A percentile compares a stretch with the other conserved stretches of the same genome.
phyloP scores from a whole-genome alignment of 2,329 filamentous ascomycete genomes.

The Taxawa tesnikishii region DNA sequence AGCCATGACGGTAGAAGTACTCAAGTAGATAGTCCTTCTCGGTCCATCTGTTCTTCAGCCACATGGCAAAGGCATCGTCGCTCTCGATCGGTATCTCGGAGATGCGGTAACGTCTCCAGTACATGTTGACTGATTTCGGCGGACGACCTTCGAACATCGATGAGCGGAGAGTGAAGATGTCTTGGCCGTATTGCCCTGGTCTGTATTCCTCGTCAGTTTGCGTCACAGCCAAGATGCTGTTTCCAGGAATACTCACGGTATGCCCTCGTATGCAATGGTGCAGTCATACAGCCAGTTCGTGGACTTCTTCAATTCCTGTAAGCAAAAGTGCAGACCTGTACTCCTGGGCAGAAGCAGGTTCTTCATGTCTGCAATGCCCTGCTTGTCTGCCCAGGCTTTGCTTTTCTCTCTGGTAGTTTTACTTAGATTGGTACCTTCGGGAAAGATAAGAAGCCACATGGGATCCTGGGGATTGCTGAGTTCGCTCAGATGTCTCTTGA shows the following conservation, averaged over 20 bases:
- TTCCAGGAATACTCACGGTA: slow-evolving; percentile 66
- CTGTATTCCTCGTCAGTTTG: slow-evolving; percentile 15
- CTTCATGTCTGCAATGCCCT: slow-evolving; percentile 51
- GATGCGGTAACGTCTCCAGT: slow-evolving; percentile 76
- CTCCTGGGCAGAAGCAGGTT: slow-evolving; percentile 65
- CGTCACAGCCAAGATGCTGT: background rate
- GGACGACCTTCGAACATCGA: slow-evolving; percentile 77
- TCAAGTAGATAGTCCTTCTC: slow-evolving; percentile 82
- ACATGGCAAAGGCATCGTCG: slow-evolving; percentile 58
- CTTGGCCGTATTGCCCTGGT: slow-evolving; percentile 58
- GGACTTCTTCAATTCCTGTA: slow-evolving; percentile 58
- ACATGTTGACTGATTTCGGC: slow-evolving; percentile 84
- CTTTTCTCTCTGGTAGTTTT: slow-evolving; percentile 56
- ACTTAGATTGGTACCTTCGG: slow-evolving; percentile 75
- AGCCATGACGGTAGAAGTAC: slow-evolving; percentile 57
- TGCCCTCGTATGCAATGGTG: slow-evolving; percentile 83
- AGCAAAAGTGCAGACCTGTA: slow-evolving; percentile 64
- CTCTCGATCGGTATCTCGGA: slow-evolving; percentile 69
- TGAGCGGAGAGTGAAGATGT: slow-evolving; percentile 69
- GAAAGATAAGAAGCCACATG: slow-evolving; percentile 82
- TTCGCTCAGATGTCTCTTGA: slow-evolving; percentile 58
- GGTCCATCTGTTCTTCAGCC: slow-evolving; percentile 71
- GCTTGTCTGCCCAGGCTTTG: slow-evolving; percentile 64
- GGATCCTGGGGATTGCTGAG: slow-evolving; percentile 57
- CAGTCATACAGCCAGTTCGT: slow-evolving; percentile 80